Conservation (phyloP, 306 rosid genomes). For the Luffa aegyptiaca region DNA sequence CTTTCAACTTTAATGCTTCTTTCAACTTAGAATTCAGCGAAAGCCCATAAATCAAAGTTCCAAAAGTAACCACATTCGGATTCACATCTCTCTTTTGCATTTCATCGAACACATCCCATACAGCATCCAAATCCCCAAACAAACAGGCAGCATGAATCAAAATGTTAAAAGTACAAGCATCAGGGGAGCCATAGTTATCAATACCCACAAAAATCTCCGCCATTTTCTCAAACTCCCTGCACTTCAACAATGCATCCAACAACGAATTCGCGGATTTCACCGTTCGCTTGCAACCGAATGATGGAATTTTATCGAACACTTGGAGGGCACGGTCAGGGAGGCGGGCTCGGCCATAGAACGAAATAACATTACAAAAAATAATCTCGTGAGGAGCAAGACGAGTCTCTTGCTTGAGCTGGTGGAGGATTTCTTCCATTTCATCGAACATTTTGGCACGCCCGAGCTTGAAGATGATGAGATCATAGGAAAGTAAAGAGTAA, state of each 20-base stretch:
- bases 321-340: constrained; percentile 47
- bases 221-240: constrained; percentile 30
- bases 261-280: constrained; percentile 54
- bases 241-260: constrained; percentile 35
- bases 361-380: constrained; percentile 64
- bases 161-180: constrained; percentile 59
- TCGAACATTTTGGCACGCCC: constrained; percentile 69
- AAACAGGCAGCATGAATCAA: constrained; percentile 31
- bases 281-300: constrained; percentile 40
- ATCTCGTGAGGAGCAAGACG: constrained; percentile 40
- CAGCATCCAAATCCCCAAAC: constrained; percentile 21
- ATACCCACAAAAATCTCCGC: constrained; percentile 12
- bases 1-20: constrained; percentile 48
- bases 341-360: constrained; percentile 50
- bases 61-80: constrained; percentile 46
- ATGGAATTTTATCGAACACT: constrained; percentile 37
- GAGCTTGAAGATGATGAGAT: constrained; percentile 70
- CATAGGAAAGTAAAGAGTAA: constrained; percentile 53
- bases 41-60: constrained; percentile 37
- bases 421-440: constrained; percentile 57
- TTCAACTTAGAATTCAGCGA: constrained; percentile 24
- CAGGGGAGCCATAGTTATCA: constrained; percentile 25
- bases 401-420: constrained; percentile 33
- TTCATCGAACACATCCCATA: constrained; percentile 42
- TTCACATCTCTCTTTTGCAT: constrained; percentile 28